phyloP scores from a whole-genome alignment of 352 stramenopile species.

The Phytophthora kernoviae region DNA sequence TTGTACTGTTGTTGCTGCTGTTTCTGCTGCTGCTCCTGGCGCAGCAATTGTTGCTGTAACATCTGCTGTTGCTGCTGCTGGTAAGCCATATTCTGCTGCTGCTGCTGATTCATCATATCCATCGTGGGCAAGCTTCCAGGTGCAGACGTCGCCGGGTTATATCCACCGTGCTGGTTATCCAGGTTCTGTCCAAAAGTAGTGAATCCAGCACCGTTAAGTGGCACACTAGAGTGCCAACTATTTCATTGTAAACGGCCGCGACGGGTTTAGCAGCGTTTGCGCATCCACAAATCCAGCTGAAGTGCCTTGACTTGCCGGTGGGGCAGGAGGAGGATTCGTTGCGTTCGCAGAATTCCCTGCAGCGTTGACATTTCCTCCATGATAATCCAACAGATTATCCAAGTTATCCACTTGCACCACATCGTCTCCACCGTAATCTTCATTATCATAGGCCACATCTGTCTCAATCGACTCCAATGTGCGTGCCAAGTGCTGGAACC shows the following conservation, averaged over 20 bases:
- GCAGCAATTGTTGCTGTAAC: constrained; percentile 59
- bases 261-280: constrained; percentile 65
- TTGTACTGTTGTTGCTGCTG: constrained; percentile 58
- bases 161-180: constrained; percentile 36
- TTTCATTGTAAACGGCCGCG: constrained; percentile 62
- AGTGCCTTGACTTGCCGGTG: constrained; percentile 2
- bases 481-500: constrained; percentile 81
- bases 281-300: constrained; percentile 65
- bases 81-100: constrained; percentile 45
- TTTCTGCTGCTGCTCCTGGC: constrained; percentile 62
- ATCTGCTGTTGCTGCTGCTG: constrained; percentile 49
- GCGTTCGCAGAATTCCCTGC: constrained; percentile 8
- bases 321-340: constrained; percentile 13
- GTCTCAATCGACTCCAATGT: constrained; percentile 84
- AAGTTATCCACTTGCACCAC: constrained; percentile 87
- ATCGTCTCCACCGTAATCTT: constrained; percentile 82
- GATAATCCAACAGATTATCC: constrained; percentile 87
- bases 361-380: constrained; percentile 41
- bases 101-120: constrained; percentile 40
- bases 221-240: constrained; percentile 17
- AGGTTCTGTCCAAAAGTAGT: constrained; percentile 35
- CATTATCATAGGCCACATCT: constrained; percentile 83
- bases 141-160: constrained; percentile 22
- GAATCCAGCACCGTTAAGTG: constrained; percentile 24
- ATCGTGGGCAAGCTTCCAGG: constrained; percentile 26